Evolutionary conservation across 176 grass and related monocot species (phyloP).

Genomic region (Rhynchospora tenuis): DNA sequence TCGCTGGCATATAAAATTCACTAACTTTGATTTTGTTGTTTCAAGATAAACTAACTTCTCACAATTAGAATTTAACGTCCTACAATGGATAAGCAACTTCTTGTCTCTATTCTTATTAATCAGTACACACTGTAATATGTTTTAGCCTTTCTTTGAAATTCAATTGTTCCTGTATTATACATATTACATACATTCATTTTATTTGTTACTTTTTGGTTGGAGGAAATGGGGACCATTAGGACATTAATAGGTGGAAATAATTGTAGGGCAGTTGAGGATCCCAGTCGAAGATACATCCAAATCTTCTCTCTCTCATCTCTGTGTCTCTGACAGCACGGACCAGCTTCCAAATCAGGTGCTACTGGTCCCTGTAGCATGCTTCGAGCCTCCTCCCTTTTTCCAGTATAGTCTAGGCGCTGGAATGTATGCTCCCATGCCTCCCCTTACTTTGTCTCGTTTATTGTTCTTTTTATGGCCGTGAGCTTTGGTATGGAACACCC

Average conservation of each 20-base stretch:
- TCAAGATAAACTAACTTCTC: background rate
- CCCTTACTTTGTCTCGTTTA: constrained; percentile 10
- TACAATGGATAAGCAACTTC: background rate
- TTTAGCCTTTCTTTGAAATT: background rate
- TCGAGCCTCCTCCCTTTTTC: constrained; percentile 11
- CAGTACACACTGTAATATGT: background rate
- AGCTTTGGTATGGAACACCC: background rate
- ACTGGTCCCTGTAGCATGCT: background rate
- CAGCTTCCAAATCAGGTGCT: constrained; percentile 16
- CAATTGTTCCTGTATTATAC: background rate
- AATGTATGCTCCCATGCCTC: constrained; percentile 11
- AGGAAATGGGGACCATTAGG: constrained; percentile 9
- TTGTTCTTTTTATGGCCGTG: background rate
- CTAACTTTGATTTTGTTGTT: background rate
- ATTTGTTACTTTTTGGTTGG: background rate
- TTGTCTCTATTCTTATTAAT: background rate
- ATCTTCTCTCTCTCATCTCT: constrained; percentile 1
- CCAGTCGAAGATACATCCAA: constrained; percentile 27
- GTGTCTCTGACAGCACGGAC: constrained; percentile 9
- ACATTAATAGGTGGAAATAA: constrained; percentile 24
- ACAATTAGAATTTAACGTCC: background rate
- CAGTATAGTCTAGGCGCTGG: constrained; percentile 23
- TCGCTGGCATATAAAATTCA: background rate
- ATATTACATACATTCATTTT: background rate
- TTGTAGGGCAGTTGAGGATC: constrained; percentile 25